These are phyloP conservation scores for Globisporangium emineosum DNA, from an alignment of 352 stramenopile species.

Conservation along the genomic window DNA sequence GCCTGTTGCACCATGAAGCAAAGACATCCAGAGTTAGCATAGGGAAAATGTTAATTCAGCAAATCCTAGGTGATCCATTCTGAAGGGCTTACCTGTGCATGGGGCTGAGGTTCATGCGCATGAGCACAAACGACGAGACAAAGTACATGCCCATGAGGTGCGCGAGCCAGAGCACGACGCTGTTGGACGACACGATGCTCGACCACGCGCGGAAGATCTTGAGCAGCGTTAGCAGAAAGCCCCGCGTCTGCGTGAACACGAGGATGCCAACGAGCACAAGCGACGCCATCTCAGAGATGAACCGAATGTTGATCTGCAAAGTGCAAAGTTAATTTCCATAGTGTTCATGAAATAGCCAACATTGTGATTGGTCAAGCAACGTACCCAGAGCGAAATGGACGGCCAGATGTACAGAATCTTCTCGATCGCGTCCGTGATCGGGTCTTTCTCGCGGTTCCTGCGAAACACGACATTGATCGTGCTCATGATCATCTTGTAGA, in stretches of 20 bases:
- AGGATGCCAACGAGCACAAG: constrained; percentile 77
- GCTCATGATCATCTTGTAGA: constrained; percentile 89
- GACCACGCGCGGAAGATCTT: constrained; percentile 83
- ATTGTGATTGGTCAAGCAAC: background rate
- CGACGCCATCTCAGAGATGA: constrained; percentile 77
- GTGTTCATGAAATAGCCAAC: too few relatives aligned
- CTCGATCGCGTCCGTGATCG: constrained; percentile 76
- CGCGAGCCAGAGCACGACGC: constrained; percentile 76
- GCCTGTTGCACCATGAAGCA: constrained; percentile 24
- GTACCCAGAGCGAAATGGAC: constrained; percentile 60
- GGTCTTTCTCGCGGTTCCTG: constrained; percentile 78
- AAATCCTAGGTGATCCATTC: background rate
- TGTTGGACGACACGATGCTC: constrained; percentile 80
- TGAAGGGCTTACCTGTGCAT: constrained; percentile 45
- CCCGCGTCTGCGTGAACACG: constrained; percentile 80
- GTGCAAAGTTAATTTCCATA: background rate
- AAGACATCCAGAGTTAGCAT: background rate
- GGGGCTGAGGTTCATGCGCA: constrained; percentile 83
- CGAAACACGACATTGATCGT: constrained; percentile 79
- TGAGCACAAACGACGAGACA: constrained; percentile 84
- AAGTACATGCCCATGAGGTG: constrained; percentile 90
- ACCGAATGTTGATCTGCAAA: constrained; percentile 66
- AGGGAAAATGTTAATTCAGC: background rate
- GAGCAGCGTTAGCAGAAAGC: constrained; percentile 71
- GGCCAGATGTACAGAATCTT: constrained; percentile 83